A percentile compares a stretch with the other conserved stretches of the same genome.
Evolutionary conservation across 257 asterid genomes (phyloP).

Genomic region (Forsythia viridissima): DNA sequence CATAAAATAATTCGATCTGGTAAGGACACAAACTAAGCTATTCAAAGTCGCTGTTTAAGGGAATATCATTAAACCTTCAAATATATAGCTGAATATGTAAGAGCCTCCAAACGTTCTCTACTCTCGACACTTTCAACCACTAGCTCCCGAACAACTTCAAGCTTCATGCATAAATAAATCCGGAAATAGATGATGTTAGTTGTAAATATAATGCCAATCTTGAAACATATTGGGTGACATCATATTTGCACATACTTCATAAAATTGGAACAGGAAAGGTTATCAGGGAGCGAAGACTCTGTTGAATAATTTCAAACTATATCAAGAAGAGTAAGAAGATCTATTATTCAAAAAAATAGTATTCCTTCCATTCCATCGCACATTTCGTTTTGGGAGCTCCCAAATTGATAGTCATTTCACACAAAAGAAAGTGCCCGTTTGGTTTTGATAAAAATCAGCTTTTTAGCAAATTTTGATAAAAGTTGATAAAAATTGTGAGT

Average conservation of each 20-base stretch:
- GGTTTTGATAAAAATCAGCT: too few relatives aligned
- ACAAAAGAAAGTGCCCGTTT: not conserved
- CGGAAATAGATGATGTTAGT: conserved; percentile 23
- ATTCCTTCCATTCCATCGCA: not conserved
- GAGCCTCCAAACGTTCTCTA: conserved; percentile 80
- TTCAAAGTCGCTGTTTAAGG: conserved; percentile 12
- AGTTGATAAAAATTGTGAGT: too few relatives aligned
- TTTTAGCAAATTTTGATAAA: too few relatives aligned
- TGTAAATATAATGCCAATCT: not conserved
- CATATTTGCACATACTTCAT: not conserved
- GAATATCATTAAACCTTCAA: conserved; percentile 61
- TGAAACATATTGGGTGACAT: not conserved
- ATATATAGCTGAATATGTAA: conserved; percentile 86
- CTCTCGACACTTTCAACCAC: conserved; percentile 60
- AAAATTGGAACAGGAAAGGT: not conserved
- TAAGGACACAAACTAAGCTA: conserved; percentile 24
- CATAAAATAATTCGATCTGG: conserved; percentile 25
- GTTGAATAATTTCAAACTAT: not conserved
- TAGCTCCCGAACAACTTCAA: conserved; percentile 86
- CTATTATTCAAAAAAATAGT: not conserved
- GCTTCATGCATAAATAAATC: conserved; percentile 46
- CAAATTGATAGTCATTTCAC: not conserved
- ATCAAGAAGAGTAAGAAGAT: not conserved
- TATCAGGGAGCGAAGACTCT: not conserved
- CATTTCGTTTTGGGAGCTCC: not conserved